These are phyloP conservation scores for Rhizophora mangle DNA, from an alignment of 345 rosid genomes.

Conservation along the genomic window DNA sequence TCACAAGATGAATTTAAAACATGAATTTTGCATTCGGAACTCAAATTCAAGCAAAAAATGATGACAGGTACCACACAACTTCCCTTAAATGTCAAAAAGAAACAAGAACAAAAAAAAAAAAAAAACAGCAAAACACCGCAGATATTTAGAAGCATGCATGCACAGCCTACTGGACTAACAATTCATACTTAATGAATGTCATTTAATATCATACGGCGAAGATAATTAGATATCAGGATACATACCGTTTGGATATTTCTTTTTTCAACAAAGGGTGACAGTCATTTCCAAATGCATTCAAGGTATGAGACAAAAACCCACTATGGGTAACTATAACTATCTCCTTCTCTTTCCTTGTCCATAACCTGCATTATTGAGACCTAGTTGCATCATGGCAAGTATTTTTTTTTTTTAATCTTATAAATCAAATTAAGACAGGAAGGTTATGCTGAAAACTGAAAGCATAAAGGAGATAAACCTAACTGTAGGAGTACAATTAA, in stretches of 20 bases:
- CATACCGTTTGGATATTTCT: conserved; percentile 79
- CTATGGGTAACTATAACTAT: conserved; percentile 96
- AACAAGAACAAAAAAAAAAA: not conserved
- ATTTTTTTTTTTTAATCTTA: not conserved
- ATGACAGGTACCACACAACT: not conserved
- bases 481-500: no score
- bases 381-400: not conserved
- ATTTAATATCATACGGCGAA: not conserved
- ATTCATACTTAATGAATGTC: conserved; percentile 1
- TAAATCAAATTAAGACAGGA: not conserved
- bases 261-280: conserved; percentile 71
- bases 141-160: not conserved
- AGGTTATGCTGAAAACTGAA: not conserved
- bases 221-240: conserved; percentile 7
- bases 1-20: not conserved
- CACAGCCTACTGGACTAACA: not conserved
- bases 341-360: conserved; percentile 95
- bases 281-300: conserved; percentile 65
- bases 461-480: no score
- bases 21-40: not conserved
- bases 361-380: conserved; percentile 57
- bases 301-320: conserved; percentile 82
- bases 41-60: not conserved
- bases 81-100: not conserved
- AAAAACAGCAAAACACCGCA: not conserved